These are phyloP conservation scores for Podospora pseudoanserina DNA, from an alignment of 495 filamentous ascomycete species.

Conservation along the genomic window DNA sequence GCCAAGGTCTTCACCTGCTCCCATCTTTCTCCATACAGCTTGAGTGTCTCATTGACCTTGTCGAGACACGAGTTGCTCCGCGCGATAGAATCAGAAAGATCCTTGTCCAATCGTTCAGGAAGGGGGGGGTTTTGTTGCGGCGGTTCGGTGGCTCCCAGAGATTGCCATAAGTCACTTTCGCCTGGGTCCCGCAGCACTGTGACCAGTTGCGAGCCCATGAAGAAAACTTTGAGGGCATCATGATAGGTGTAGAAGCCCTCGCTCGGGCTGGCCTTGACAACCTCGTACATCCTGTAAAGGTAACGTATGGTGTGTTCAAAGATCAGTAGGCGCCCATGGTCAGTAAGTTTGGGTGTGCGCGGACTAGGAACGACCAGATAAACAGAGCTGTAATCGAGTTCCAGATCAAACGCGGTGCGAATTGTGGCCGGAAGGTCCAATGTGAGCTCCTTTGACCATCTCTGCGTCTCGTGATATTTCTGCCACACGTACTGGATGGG, in stretches of 20 bases:
- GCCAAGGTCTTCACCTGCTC: slow-evolving; percentile 42
- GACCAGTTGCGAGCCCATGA: slow-evolving; percentile 66
- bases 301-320: slow-evolving; percentile 81
- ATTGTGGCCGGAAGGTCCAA: slow-evolving; percentile 54
- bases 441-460: slow-evolving; percentile 64
- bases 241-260: slow-evolving; percentile 66
- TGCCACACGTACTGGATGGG: slow-evolving; percentile 58
- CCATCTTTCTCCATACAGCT: slow-evolving; percentile 50
- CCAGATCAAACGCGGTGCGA: slow-evolving; percentile 69
- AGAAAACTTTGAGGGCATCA: slow-evolving; percentile 67
- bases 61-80: slow-evolving; percentile 46
- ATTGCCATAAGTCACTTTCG: slow-evolving; percentile 26
- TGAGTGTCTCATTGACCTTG: slow-evolving; percentile 41
- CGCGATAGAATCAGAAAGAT: slow-evolving; percentile 37
- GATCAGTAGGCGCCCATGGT: slow-evolving; percentile 68
- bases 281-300: slow-evolving; percentile 54
- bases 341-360: slow-evolving; percentile 57
- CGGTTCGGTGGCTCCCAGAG: slow-evolving; percentile 38
- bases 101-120: slow-evolving; percentile 31
- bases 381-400: slow-evolving; percentile 79
- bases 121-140: slow-evolving; percentile 35
- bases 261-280: slow-evolving; percentile 49
- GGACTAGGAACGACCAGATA: slow-evolving; percentile 76
- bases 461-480: slow-evolving; percentile 59
- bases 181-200: slow-evolving; percentile 58